These are phyloP conservation scores for Lachnellula cervina DNA, from an alignment of 2,329 filamentous ascomycete genomes.

Conservation along the genomic window DNA sequence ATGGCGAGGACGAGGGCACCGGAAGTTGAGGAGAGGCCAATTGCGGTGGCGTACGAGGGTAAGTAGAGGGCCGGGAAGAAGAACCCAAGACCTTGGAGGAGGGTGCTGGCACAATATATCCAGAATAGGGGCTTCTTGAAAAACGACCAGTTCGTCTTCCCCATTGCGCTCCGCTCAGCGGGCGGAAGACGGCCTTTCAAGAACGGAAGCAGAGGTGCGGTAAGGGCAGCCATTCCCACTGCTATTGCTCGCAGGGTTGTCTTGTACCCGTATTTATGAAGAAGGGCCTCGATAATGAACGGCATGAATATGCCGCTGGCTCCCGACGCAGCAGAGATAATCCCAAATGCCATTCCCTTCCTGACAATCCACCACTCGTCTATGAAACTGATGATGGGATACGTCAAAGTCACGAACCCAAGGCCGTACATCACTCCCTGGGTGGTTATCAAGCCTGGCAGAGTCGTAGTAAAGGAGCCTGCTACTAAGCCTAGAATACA, in stretches of 20 bases:
- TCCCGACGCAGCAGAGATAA: constrained; percentile 44
- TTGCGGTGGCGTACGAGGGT: constrained; percentile 63
- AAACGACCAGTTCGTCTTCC: constrained; percentile 37
- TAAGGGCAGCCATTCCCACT: constrained; percentile 44
- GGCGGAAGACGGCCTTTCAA: constrained; percentile 50
- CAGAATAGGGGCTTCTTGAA: constrained; percentile 43
- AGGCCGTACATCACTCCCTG: constrained; percentile 57
- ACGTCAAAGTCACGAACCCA: constrained; percentile 51
- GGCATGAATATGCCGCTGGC: constrained; percentile 48
- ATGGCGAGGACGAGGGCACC: constrained; percentile 52
- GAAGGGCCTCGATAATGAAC: constrained; percentile 48
- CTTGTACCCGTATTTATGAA: constrained; percentile 47
- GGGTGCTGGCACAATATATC: constrained; percentile 42
- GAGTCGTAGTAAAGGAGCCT: constrained; percentile 49
- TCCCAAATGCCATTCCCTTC: constrained; percentile 56
- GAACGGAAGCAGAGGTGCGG: constrained; percentile 50
- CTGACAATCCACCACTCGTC: constrained; percentile 58
- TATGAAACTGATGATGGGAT: constrained; percentile 52
- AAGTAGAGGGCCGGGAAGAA: constrained; percentile 46
- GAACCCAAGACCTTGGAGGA: constrained; percentile 45
- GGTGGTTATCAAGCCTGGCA: constrained; percentile 54
- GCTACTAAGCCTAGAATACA: constrained; percentile 36
- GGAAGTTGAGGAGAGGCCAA: constrained; percentile 61
- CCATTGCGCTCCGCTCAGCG: constrained; percentile 33
- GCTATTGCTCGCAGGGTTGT: constrained; percentile 53